These are phyloP conservation scores for Aspergillus ellipticus DNA, from an alignment of 495 filamentous ascomycete species.

Conservation along the genomic window DNA sequence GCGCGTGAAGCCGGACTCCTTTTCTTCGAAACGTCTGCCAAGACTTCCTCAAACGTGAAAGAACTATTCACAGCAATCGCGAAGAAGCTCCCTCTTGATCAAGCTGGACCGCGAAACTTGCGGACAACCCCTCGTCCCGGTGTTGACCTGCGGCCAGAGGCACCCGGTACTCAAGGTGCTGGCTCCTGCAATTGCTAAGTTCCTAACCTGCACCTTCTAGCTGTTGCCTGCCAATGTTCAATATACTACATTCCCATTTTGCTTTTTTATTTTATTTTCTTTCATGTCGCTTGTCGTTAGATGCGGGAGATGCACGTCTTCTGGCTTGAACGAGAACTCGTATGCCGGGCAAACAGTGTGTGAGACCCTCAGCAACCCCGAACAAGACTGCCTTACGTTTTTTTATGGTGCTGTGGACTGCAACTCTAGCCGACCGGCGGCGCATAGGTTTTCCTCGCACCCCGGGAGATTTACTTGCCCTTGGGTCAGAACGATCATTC, in stretches of 20 bases:
- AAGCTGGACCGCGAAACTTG: conserved; percentile 80
- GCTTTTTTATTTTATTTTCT: conserved; percentile 6
- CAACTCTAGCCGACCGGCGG: conserved; percentile 2
- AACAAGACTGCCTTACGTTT: conserved; percentile 17
- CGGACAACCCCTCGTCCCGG: conserved; percentile 72
- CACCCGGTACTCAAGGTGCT: conserved; percentile 68
- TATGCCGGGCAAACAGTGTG: conserved; percentile 6
- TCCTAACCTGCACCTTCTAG: neutral
- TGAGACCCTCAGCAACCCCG: conserved; percentile 6
- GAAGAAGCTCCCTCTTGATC: conserved; percentile 93
- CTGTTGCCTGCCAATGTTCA: conserved; percentile 1
- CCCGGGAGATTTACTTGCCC: conserved; percentile 7
- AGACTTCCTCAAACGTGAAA: conserved; percentile 91
- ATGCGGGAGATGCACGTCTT: conserved; percentile 16
- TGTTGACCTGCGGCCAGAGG: conserved; percentile 76
- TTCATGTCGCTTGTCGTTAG: conserved; percentile 13
- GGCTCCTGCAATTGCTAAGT: conserved; percentile 73
- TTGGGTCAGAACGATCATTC: neutral
- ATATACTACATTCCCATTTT: conserved; percentile 6
- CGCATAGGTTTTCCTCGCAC: conserved; percentile 4
- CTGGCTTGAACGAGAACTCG: conserved; percentile 11
- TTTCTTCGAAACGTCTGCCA: conserved; percentile 97
- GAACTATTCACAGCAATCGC: conserved; percentile 98
- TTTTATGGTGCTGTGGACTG: conserved; percentile 16
- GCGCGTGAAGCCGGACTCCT: conserved; percentile 86